A percentile compares a stretch with the other conserved stretches of the same genome.
These are phyloP conservation scores for Fraxinus floribunda DNA, from an alignment of 305 asterid genomes.

Conservation along the genomic window DNA sequence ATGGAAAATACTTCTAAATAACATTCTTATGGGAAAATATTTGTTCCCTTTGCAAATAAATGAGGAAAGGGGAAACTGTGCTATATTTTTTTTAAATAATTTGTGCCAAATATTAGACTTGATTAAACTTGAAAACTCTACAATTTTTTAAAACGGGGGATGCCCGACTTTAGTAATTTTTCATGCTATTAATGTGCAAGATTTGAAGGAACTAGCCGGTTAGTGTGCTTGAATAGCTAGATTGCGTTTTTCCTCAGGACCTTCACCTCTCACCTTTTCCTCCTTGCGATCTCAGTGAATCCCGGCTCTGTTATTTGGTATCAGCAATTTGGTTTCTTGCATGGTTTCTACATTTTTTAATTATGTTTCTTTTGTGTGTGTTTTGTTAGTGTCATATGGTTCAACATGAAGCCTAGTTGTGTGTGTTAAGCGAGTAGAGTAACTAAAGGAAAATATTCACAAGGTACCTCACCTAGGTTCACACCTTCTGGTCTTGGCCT, in stretches of 20 bases:
- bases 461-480: background rate
- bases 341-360: background rate
- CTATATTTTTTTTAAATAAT: background rate
- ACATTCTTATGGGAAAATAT: background rate
- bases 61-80: background rate
- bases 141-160: background rate
- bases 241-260: background rate
- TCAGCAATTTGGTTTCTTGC: background rate
- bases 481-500: background rate
- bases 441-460: background rate
- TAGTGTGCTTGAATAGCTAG: background rate
- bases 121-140: background rate
- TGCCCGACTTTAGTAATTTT: background rate
- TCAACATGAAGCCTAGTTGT: background rate
- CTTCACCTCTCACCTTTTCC: background rate
- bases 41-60: background rate
- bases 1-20: background rate
- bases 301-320: background rate
- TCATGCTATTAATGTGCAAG: background rate
- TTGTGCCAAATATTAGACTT: background rate
- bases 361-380: background rate
- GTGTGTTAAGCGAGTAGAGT: background rate
- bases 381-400: background rate
- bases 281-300: background rate
- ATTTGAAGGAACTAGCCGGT: background rate